phyloP scores from a whole-genome alignment of 352 stramenopile species.

The Pythium brassicae region DNA sequence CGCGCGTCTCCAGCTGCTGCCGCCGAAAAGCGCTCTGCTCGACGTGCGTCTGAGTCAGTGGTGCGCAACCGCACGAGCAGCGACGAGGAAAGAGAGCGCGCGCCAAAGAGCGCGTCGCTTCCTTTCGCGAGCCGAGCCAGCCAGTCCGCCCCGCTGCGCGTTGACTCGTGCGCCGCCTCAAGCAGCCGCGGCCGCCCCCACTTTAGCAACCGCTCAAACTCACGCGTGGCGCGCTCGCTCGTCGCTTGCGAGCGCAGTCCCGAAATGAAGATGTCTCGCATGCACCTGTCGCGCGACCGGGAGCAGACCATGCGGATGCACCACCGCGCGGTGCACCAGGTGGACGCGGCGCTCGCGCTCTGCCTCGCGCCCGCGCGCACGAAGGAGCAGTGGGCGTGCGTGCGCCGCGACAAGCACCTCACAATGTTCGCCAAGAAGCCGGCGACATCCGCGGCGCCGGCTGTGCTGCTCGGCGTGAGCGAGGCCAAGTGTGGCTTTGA shows the following conservation, averaged over 20 bases:
- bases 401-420: slow-evolving; percentile 44
- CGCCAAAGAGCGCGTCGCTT: no score
- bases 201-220: not conserved
- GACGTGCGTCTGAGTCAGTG: no score
- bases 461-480: slow-evolving; percentile 58
- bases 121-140: no score
- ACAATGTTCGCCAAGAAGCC: slow-evolving; percentile 54
- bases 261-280: slow-evolving; percentile 19
- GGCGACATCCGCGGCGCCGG: slow-evolving; percentile 21
- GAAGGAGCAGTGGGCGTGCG: slow-evolving; percentile 49
- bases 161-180: not conserved
- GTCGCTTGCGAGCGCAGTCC: not conserved
- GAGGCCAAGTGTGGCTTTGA: slow-evolving; percentile 55
- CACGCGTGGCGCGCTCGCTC: not conserved
- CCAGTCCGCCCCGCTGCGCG: no score
- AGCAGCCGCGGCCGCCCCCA: not conserved
- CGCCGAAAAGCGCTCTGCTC: no score
- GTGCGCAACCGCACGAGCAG: no score
- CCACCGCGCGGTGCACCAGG: slow-evolving; percentile 56
- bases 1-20: no score
- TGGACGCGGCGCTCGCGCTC: slow-evolving; percentile 47
- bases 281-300: slow-evolving; percentile 45
- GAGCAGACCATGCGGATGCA: slow-evolving; percentile 52
- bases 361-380: slow-evolving; percentile 53
- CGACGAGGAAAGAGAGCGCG: no score